Conservation (phyloP, 2,329 filamentous ascomycete genomes). For the Alternaria sp. region DNA sequence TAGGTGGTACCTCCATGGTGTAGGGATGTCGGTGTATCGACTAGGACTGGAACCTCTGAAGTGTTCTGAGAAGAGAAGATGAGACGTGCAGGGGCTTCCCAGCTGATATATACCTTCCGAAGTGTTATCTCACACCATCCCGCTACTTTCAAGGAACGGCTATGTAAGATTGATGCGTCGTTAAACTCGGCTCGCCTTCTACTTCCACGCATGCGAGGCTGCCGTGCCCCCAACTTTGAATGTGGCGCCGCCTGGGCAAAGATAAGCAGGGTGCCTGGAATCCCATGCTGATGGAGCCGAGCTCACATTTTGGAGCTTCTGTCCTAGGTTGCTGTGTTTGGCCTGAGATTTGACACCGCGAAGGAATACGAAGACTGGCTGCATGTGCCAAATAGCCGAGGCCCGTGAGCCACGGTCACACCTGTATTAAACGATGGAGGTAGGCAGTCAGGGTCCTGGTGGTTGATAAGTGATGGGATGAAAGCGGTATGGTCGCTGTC, state of each 20-base stretch:
- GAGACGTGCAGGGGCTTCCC: conserved; percentile 23
- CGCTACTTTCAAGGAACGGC: conserved; percentile 23
- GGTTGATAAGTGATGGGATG: conserved; percentile 27
- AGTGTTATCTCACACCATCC: conserved; percentile 8
- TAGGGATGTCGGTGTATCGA: background rate
- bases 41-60: conserved; percentile 10
- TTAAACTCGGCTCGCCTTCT: conserved; percentile 21
- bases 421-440: conserved; percentile 25
- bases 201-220: conserved; percentile 27
- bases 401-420: conserved; percentile 16
- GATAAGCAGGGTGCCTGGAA: conserved; percentile 36
- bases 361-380: conserved; percentile 12
- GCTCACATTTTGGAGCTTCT: conserved; percentile 18
- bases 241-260: conserved; percentile 40
- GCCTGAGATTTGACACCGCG: conserved; percentile 17
- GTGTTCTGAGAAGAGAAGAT: conserved; percentile 12
- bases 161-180: conserved; percentile 9
- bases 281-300: conserved; percentile 27
- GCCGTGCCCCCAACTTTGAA: conserved; percentile 30
- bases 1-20: conserved; percentile 30
- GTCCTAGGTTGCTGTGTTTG: conserved; percentile 16
- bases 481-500: conserved; percentile 19
- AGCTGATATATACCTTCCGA: conserved; percentile 35
- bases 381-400: conserved; percentile 23
- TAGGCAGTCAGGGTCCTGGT: conserved; percentile 26